Percentiles rank a stretch among this genome's conserved stretches.
Evolutionary conservation across 2,329 filamentous ascomycete species (phyloP).

Genomic region (Tolypocladium album): DNA sequence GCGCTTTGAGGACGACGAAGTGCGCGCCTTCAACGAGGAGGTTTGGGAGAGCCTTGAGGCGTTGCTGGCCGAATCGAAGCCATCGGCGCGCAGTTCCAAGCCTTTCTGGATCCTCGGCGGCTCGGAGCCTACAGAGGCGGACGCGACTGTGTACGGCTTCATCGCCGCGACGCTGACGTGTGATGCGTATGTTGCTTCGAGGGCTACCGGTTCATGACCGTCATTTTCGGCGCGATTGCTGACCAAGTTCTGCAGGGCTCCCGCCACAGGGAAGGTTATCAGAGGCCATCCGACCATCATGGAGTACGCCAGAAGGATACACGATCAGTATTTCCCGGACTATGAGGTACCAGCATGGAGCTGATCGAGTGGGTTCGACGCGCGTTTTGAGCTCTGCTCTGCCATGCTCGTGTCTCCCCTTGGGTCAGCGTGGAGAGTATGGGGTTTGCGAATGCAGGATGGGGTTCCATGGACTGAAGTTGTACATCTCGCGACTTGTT

Average conservation of each 20-base stretch:
- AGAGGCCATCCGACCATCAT: slow-evolving; percentile 34
- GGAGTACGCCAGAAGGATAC: slow-evolving; percentile 47
- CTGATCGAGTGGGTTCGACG: neutral
- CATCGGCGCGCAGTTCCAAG: slow-evolving; percentile 6
- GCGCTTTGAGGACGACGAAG: slow-evolving; percentile 39
- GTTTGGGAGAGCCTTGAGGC: slow-evolving; percentile 42
- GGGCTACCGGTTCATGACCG: neutral
- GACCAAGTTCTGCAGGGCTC: slow-evolving; percentile 10
- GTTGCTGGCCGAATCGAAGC: slow-evolving; percentile 28
- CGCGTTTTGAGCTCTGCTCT: neutral
- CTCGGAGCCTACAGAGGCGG: slow-evolving; percentile 41
- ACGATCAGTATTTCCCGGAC: slow-evolving; percentile 45
- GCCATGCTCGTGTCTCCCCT: neutral
- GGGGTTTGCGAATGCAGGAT: neutral
- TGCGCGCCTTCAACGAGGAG: slow-evolving; percentile 31
- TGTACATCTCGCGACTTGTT: neutral
- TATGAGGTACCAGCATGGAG: slow-evolving; percentile 36
- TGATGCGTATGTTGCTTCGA: slow-evolving; percentile 33
- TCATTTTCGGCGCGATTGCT: neutral
- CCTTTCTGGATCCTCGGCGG: slow-evolving; percentile 50
- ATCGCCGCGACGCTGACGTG: slow-evolving; percentile 39
- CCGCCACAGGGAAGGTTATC: slow-evolving; percentile 33
- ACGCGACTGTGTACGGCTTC: slow-evolving; percentile 45
- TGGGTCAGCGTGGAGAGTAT: neutral
- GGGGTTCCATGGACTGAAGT: neutral